Base-by-base conservation (phyloP, 805 yeast species). In the Starmera dryadoides region DNA sequence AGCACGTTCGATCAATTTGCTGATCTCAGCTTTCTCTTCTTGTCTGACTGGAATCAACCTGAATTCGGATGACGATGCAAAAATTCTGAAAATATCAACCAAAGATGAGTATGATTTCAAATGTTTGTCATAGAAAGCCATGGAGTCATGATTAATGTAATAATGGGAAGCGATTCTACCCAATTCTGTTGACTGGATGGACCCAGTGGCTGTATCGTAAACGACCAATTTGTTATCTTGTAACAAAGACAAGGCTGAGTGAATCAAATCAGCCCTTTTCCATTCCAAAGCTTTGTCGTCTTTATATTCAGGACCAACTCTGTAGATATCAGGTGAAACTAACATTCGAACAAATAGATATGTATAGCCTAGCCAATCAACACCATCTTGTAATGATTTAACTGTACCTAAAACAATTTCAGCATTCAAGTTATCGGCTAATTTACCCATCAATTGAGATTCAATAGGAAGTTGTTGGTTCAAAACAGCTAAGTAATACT, bases 391-490 rank as follows among this genome's bases (percentile, higher is more conserved):
- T 25, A 81, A 57, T 1, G 69, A 60, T 30, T 61, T 64, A 2
- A 91, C 72, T 2, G 79, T 68, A 0, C 96, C 96, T 4, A 76
- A 56, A 4, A 79, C 94, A 34, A 91, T 67, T 54, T 91, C 98
- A 0, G 98, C 97, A 62, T 91, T 91, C 33, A 91, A 47, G 41
- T 64, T 73, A 58, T 89, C 96, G 0, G 82, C 79, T 19, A 91
- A 53, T 44, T 70, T 76, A 15, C 80, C 61, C 64, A 86, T 73
- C 41, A 91, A 58, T 55, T 87, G 95, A 3, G 96, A 86, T 59
- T 91, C 97, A 39, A 91, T 91, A 0, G 97, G 96, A 14, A 91
- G 63, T 53, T 88, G 95, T 48, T 88, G 94, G 55, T 88, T 89
- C 46, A 88, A 66, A n/a, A 91, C 73, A 0, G 96, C 95, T 51